A percentile compares a stretch with the other conserved stretches of the same genome.
Conservation (phyloP, 306 rosid species). For the Arachis hypogaea region DNA sequence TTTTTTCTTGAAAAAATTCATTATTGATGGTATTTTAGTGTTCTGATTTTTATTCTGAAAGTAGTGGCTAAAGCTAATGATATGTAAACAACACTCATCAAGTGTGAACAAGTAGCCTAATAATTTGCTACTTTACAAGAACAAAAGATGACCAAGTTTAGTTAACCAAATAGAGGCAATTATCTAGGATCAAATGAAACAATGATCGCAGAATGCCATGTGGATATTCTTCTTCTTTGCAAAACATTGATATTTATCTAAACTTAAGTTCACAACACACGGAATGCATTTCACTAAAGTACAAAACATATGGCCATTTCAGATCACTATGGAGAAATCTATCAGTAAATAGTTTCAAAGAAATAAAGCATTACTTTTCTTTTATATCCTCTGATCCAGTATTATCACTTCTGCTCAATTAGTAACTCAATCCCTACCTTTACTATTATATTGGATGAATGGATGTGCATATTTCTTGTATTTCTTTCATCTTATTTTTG, state of each 20-base stretch:
- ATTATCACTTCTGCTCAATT: too few species aligned
- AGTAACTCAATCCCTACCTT: too few species aligned
- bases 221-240: background rate
- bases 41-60: background rate
- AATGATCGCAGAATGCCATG: background rate
- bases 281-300: conserved; percentile 18
- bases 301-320: conserved; percentile 8
- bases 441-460: too few species aligned
- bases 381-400: background rate
- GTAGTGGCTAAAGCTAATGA: background rate
- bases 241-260: conserved; percentile 24
- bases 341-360: conserved; percentile 8
- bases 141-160: background rate
- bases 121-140: background rate
- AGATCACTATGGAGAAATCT: conserved; percentile 12
- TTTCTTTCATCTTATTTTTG: background rate
- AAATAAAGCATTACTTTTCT: background rate
- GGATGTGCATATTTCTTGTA: background rate
- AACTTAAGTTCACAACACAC: conserved; percentile 11
- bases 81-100: background rate
- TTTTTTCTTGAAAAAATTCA: too few species aligned
- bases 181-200: too few species aligned
- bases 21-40: too few species aligned
- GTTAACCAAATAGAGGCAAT: background rate
- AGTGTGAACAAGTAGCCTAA: background rate